Evolutionary conservation across 2,329 filamentous ascomycete genomes (phyloP), one percentile per base, ranked within the genome.

Genomic region (Colletotrichum kahawae): DNA sequence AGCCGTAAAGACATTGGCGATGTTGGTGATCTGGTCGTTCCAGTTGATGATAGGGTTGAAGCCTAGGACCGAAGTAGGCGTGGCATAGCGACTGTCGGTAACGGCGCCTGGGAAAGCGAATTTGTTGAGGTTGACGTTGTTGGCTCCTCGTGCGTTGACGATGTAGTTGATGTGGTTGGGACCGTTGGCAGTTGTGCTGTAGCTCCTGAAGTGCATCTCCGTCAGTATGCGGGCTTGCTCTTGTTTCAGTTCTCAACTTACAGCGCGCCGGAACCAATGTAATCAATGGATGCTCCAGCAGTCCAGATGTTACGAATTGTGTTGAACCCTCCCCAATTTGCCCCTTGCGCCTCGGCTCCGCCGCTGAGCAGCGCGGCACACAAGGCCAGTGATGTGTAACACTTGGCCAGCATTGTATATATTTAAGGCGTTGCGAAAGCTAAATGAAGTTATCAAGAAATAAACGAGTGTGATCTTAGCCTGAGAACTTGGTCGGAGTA

Each of bases 141-240:
- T 59, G 0, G 66, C 54, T 7, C 66, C 66, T 7, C 66, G 66
- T 1, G 66, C 51, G 51, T 68, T 68, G 33, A 59, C 54, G 24
- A 68, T 68, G 66, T 68, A 68, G 66, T 68, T 68, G 66, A 68
- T 59, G 33, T 57, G 14, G 34, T 59, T 68, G 21, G 66, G 66
- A 10, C 66, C 66, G 5, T 68, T 68, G 16, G 66, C 33, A 0
- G 66, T 68, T 2, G 66, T 68, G 51, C 66, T 59, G 31, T 59
- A 68, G 51, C 66, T 68, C 21, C 66, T 68, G 0, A 8, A 12
- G 10, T 1, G 1, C 1, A 29, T 5, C 10, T 33, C 1, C 29
- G 18, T 60, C 18, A 60, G 3, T 60, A 59, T 29, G 1, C 5
- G 9, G 1, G 0, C 9, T 1, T 59, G n/a, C 8, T 31, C 0